These are phyloP conservation scores for Adansonia madagascariensis DNA, from an alignment of 441 rosid species.

Conservation along the genomic window DNA sequence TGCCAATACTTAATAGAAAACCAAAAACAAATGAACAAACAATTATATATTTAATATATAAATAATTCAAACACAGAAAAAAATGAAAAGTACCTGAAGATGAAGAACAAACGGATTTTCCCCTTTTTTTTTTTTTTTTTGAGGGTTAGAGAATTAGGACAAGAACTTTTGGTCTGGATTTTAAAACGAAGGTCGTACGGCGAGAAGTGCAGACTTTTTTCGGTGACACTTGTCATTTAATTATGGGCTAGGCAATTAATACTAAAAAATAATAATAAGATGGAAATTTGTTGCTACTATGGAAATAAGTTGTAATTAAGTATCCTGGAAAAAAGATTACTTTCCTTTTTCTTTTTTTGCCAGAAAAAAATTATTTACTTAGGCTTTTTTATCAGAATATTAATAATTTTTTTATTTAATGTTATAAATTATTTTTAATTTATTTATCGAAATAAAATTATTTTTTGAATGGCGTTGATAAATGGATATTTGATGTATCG, in stretches of 20 bases:
- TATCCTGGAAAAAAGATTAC: neutral
- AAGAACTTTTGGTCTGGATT: neutral
- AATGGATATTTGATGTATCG: too few relatives aligned
- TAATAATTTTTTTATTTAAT: too few relatives aligned
- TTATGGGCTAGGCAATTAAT: neutral
- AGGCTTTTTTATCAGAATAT: too few relatives aligned
- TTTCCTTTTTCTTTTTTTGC: too few relatives aligned
- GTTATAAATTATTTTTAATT: too few relatives aligned
- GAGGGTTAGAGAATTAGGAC: slow-evolving; percentile 21
- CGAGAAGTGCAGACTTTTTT: neutral
- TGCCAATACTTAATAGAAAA: neutral
- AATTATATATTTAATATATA: neutral
- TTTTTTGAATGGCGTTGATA: too few relatives aligned
- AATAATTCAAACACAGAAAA: neutral
- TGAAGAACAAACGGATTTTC: slow-evolving; percentile 18
- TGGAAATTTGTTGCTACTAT: neutral
- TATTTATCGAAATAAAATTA: too few relatives aligned
- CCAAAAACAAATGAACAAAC: neutral
- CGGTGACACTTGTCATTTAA: slow-evolving; percentile 16
- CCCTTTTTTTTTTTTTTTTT: neutral
- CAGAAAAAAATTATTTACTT: too few relatives aligned
- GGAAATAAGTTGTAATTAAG: neutral
- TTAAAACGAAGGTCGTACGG: slow-evolving; percentile 2
- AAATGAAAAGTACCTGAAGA: slow-evolving; percentile 25
- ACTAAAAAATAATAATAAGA: neutral